Conservation (phyloP, 176 grass and related monocot species). For the Avena eriantha region DNA sequence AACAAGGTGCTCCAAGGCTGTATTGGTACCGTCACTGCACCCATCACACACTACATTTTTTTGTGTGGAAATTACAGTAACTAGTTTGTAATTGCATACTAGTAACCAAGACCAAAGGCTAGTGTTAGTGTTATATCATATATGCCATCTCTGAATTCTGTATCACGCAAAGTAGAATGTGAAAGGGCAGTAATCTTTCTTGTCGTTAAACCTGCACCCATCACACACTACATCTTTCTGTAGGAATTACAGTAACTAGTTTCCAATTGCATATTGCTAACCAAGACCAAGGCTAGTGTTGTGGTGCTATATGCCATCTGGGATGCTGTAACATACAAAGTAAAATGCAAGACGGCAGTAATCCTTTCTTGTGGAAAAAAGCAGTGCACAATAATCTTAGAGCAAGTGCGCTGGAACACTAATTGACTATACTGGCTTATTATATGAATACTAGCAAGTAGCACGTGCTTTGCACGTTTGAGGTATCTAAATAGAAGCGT, state of each 20-base stretch:
- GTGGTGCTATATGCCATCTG: neutral
- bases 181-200: too few relatives aligned
- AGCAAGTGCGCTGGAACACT: neutral
- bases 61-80: neutral
- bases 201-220: neutral
- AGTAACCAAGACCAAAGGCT: too few relatives aligned
- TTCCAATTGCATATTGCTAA: neutral
- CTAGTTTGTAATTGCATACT: too few relatives aligned
- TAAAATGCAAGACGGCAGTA: neutral
- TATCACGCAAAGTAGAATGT: too few relatives aligned
- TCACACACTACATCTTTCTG: neutral
- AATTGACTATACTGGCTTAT: neutral
- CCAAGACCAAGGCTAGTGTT: neutral
- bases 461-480: too few relatives aligned
- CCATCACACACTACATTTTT: neutral
- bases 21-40: slow-evolving; percentile 71
- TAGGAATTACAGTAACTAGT: neutral
- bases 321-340: neutral
- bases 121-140: too few relatives aligned
- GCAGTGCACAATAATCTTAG: neutral
- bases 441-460: neutral
- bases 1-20: slow-evolving; percentile 73
- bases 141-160: too few relatives aligned
- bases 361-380: neutral
- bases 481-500: too few relatives aligned